Conservation (phyloP, 306 rosid genomes). For the Vigna unguiculata region DNA sequence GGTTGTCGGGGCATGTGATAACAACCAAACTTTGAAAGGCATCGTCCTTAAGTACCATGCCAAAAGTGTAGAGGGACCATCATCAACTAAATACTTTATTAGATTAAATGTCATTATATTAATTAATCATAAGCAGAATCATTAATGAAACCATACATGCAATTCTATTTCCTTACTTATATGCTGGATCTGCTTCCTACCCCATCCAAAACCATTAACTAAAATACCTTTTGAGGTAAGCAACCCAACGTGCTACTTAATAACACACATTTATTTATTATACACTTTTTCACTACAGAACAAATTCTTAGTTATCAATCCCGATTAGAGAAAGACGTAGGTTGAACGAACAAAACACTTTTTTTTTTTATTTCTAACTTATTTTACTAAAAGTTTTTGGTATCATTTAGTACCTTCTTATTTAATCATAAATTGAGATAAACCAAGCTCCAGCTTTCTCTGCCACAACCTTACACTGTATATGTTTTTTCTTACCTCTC, state of each 20-base stretch:
- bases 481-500: background rate
- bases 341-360: background rate
- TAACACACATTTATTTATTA: background rate
- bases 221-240: conserved; percentile 48
- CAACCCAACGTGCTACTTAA: conserved; percentile 40
- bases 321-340: background rate
- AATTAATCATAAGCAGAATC: conserved; percentile 52
- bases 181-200: conserved; percentile 38
- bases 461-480: background rate
- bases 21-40: conserved; percentile 48
- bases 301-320: background rate
- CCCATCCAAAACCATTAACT: conserved; percentile 42
- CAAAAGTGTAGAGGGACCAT: conserved; percentile 42
- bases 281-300: background rate
- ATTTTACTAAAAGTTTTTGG: background rate
- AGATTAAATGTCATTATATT: conserved; percentile 24
- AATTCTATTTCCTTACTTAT: conserved; percentile 24
- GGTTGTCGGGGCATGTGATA: conserved; percentile 57
- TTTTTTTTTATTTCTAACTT: background rate
- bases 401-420: background rate
- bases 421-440: conserved; percentile 31
- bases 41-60: conserved; percentile 40
- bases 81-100: conserved; percentile 18
- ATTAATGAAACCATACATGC: conserved; percentile 40
- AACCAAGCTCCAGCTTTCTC: conserved; percentile 26